Percentiles rank a stretch among this genome's conserved stretches.
phyloP scores from a whole-genome alignment of 345 rosid genomes.

The Euphorbia pulcherrima region DNA sequence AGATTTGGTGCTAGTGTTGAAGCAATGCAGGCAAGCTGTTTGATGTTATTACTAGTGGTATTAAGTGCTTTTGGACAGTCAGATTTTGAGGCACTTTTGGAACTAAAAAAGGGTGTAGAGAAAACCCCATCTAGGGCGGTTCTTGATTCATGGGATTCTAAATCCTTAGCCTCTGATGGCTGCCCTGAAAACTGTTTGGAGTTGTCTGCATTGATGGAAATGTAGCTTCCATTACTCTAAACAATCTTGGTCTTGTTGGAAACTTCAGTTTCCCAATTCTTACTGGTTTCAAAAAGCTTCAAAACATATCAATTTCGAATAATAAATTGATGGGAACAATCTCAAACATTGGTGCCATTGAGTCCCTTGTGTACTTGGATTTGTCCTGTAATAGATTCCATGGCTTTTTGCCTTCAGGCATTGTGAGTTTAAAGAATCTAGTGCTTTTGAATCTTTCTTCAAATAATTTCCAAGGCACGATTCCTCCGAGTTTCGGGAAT shows the following conservation, averaged over 20 bases:
- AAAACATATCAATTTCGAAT: conserved; percentile 56
- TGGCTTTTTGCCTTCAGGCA: conserved; percentile 49
- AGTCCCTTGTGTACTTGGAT: conserved; percentile 54
- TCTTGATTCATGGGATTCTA: conserved; percentile 65
- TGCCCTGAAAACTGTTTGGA: conserved; percentile 78
- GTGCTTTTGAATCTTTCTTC: conserved; percentile 53
- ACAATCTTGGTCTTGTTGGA: conserved; percentile 59
- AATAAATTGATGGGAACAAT: conserved; percentile 66
- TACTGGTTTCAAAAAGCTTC: conserved; percentile 47
- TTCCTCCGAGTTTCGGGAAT: conserved; percentile 47
- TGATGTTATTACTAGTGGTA: conserved; percentile 39
- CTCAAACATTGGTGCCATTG: conserved; percentile 50
- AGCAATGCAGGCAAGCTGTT: conserved; percentile 57
- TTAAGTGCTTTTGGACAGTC: conserved; percentile 44
- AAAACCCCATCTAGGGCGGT: conserved; percentile 54
- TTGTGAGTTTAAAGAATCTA: conserved; percentile 38
- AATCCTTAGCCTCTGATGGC: conserved; percentile 52
- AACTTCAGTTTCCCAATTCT: conserved; percentile 61
- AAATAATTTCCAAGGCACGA: conserved; percentile 48
- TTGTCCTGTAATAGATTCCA: conserved; percentile 51
- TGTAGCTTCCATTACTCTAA: conserved; percentile 57
- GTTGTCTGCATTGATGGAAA: conserved; percentile 52
- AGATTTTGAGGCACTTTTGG: conserved; percentile 71
- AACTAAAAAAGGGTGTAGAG: conserved; percentile 62
- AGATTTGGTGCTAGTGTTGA: conserved; percentile 17